phyloP scores from a whole-genome alignment of 1,284 basidiomycete genomes.

The Inonotus hispidus region DNA sequence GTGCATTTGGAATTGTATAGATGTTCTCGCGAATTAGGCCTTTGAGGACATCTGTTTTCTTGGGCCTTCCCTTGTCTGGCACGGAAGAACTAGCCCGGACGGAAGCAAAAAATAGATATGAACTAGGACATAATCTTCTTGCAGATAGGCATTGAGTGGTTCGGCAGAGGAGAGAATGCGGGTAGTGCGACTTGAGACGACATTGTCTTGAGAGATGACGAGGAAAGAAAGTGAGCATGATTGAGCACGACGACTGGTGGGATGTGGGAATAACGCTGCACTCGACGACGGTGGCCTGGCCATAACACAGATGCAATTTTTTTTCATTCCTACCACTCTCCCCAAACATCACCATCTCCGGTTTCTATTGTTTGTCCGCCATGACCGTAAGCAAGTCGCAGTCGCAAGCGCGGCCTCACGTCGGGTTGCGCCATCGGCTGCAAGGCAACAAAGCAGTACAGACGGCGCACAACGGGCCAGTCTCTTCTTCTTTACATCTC shows the following conservation, averaged over 20 bases:
- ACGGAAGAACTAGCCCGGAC: background rate
- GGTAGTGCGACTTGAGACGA: background rate
- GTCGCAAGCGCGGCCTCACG: no score
- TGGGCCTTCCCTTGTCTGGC: background rate
- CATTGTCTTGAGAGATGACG: background rate
- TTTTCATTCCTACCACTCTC: no score
- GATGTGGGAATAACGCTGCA: background rate
- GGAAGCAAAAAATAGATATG: background rate
- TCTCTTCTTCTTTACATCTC: no score
- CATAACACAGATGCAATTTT: no score
- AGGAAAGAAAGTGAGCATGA: background rate
- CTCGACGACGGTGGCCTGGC: background rate
- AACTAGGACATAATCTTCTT: background rate
- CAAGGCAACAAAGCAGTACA: background rate
- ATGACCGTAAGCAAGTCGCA: no score
- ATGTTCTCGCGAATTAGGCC: conserved; percentile 70
- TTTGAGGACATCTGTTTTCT: background rate
- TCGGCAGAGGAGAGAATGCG: background rate
- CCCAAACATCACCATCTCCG: no score
- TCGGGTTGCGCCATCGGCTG: no score
- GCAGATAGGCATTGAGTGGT: background rate
- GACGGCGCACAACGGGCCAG: background rate
- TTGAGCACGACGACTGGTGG: no score
- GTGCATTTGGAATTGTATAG: conserved; percentile 89
- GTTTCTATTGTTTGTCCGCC: no score